Base-by-base conservation (phyloP, 352 stramenopile genomes). In the Pythium pectinolyticum region DNA sequence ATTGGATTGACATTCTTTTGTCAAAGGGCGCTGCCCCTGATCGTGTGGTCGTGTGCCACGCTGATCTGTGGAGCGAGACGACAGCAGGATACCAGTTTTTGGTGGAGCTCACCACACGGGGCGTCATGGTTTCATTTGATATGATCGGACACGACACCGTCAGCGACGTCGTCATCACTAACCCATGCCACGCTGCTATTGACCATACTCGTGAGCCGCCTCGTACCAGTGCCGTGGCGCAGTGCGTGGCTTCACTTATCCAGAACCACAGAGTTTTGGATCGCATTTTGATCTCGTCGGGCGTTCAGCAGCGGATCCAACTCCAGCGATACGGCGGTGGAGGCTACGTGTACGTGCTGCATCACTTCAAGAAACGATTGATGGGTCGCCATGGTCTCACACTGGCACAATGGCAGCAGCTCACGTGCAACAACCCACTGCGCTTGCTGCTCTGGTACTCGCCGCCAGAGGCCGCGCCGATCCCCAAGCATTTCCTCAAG, bases 401-500 rank as follows among this genome's bases (percentile, higher is more conserved):
- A 10, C 41, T 37, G 32, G 15, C 49, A 17, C 66, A 89, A 45
- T 88, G 78, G 71, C 32, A 72, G 6, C 64, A 79, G 19, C 67
- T 95, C 31, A 67, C 76, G 24, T 51, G 59, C 19, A 11, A 47
- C 17, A 91, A 86, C 39, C 63, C 80, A 11, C 60, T 88, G 10
- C 15, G 62, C 7, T 58, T 95, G 20, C 54, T 93, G 22, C 58
- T 64, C 41, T 91, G 86, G 78, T 95, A 92, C 61, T 61, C 71
- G 10, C 54, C 84, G 32, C 86, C 82, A 25, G 70, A 70, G 22
- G 63, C 69, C n/a, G 72, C 81, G 0, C 72, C 67, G 19, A 75
- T 86, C 54, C 84, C 84, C 27, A 92, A 93, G 56, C 73, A 90
- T 55, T 92, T 82, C 39, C 57, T 93, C 34, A 68, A 76, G 41